Evolutionary conservation across 148 eudicot genomes (phyloP), one percentile per base, ranked within the genome.

Genomic region (Spergularia bocconei): DNA sequence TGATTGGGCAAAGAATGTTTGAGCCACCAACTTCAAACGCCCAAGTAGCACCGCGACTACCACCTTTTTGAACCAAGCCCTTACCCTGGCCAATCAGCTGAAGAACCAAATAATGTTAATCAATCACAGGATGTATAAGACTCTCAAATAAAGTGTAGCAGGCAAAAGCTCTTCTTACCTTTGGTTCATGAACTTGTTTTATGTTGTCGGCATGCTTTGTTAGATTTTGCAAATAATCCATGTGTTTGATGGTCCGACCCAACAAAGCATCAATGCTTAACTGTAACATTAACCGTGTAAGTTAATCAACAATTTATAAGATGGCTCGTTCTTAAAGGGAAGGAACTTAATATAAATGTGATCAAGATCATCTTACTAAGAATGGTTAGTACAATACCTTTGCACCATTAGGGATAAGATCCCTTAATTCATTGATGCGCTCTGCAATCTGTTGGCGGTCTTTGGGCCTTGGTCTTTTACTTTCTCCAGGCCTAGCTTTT

Each of bases 381-480:
- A 51, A 2, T 44, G 48, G 10, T 9, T 44, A 44, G 48, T 44
- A 6, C 8, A 67, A 68, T 84, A 95, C 99, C 98, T 95, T 95
- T n/a, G 82, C 74, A 25, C 91, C 92, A 80, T 87, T 91, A 41
- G 98, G 99, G 59, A 92, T 86, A 57, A 92, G 86, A 29, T 89
- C 88, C 82, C 94, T 85, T 81, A 95, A 80, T 75, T 95, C 98
- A 20, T 83, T 77, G 44, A 95, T 82, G 51, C 99, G 91, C 20
- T 89, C 99, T 53, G 85, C 83, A 67, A 95, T 95, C 84, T 79
- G 82, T 76, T 88, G 91, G 13, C 99, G 91, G 68, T 95, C 97
- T 82, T 89, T 92, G 36, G 94, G 94, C 89, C 91, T 90, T 1
- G 92, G 94, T 60, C 84, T 84, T 17, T 87, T 79, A 61, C 83